phyloP scores from a whole-genome alignment of 164 flowering plant species.

The Kalanchoe fedtschenkoi region DNA sequence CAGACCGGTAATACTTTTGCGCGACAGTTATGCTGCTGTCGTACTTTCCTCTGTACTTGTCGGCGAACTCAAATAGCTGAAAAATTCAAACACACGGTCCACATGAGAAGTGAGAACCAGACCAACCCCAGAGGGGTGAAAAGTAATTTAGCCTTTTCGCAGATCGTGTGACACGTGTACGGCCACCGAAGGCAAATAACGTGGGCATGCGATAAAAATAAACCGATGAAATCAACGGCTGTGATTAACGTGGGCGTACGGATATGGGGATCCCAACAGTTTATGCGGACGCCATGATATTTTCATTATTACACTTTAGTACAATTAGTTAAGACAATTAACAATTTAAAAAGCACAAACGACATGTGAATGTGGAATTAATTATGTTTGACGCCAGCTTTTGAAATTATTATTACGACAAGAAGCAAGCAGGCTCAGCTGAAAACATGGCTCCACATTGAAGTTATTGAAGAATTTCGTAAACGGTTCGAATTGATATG shows the following conservation, averaged over 20 bases:
- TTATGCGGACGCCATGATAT: neutral
- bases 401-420: neutral
- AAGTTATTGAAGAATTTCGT: no score
- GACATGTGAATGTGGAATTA: neutral
- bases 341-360: neutral
- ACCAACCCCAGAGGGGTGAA: neutral
- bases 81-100: conserved; percentile 2
- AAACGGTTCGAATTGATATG: no score
- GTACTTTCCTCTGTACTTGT: conserved; percentile 90
- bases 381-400: neutral
- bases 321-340: neutral
- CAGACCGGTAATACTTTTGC: conserved; percentile 74
- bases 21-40: conserved; percentile 84
- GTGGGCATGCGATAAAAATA: no score
- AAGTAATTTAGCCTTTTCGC: neutral
- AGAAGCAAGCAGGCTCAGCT: neutral
- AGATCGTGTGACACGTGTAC: neutral
- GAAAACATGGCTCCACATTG: neutral
- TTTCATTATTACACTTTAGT: neutral
- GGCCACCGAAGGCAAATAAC: neutral
- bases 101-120: neutral
- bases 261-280: neutral
- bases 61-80: conserved; percentile 85
- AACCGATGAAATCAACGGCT: neutral
- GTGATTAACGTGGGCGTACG: neutral